Evolutionary conservation across 768 basidiomycete species (phyloP), one percentile per base, ranked within the genome.

Genomic region (Leccinum sublutescens): DNA sequence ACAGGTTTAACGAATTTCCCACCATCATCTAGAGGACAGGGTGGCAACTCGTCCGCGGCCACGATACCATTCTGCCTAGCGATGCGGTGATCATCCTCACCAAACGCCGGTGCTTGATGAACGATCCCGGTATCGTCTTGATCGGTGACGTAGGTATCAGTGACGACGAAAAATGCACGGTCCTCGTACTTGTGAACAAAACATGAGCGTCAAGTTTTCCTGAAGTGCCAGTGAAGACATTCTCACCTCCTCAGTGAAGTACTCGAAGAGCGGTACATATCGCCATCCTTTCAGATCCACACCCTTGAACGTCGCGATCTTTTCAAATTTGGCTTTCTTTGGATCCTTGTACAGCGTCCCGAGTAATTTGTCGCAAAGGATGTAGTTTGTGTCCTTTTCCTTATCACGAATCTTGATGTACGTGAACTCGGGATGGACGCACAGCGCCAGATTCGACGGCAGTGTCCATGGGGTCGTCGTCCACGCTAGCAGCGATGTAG

Each of bases 391-490:
- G 69, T 92, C 84, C 54, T 84, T 85, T 60, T 93, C 89, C 62
- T 88, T 80, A 69, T 99, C 97, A 75, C 93, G 87, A 64, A 99
- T 95, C 75, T 98, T 98, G 83, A 98, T 80, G 74, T 99, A 99
- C 31, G 85, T 93, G 71, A 88, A 94, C 63, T 95, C 92, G 19
- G 97, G 97, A 75, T 99, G 92, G 7, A 98, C 96, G 66, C 97
- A 98, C 52, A 99, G 82, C 0, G 84, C 93, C 31, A 99, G 81
- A 75, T 99, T 99, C 48, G 94, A 95, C 2, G 96, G 97, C 4
- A 98, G 79, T 0, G 97, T 98, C 95, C 95, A 99, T 0, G 97
- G 97, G 0, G 97, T 99, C 17, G 97, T 99, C 17, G 97, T 99
- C 97, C 97, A 99, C 4, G 96, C 96, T 29, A 99, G 77, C 19